Evolutionary conservation across 192 early-diverging fungal genomes (phyloP).

Genomic region (Geosiphon pyriformis): DNA sequence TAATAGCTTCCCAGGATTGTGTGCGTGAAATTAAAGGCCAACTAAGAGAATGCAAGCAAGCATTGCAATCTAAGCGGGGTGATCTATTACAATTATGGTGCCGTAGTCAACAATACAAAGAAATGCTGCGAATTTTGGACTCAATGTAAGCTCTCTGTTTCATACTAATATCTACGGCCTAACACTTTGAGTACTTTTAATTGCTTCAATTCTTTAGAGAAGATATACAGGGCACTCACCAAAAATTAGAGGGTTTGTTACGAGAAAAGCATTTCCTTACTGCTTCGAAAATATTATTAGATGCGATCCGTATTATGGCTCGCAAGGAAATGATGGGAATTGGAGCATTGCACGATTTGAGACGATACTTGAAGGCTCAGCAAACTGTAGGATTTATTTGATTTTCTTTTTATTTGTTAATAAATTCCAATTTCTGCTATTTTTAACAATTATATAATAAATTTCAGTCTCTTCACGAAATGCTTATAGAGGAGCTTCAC

Average conservation of each 20-base stretch:
- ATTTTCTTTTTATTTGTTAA: background rate
- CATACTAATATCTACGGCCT: background rate
- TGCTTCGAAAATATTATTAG: slow-evolving; percentile 59
- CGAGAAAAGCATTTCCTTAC: slow-evolving; percentile 66
- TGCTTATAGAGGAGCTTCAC: slow-evolving; percentile 70
- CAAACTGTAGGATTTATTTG: slow-evolving; percentile 34
- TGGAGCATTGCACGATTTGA: slow-evolving; percentile 63
- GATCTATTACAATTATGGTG: slow-evolving; percentile 65
- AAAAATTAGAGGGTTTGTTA: slow-evolving; percentile 52
- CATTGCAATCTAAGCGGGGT: slow-evolving; percentile 55
- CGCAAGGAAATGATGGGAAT: slow-evolving; percentile 62
- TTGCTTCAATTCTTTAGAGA: slow-evolving; percentile 37
- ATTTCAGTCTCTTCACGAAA: slow-evolving; percentile 51
- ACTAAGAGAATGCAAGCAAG: slow-evolving; percentile 58
- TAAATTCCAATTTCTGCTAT: background rate
- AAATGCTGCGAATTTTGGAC: slow-evolving; percentile 72
- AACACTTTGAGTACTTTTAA: background rate
- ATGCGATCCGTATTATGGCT: slow-evolving; percentile 55
- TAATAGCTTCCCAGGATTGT: slow-evolving; percentile 53
- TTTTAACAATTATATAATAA: too few species aligned
- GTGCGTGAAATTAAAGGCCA: slow-evolving; percentile 58
- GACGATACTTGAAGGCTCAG: slow-evolving; percentile 55
- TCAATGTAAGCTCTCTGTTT: slow-evolving; percentile 41
- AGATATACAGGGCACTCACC: slow-evolving; percentile 59
- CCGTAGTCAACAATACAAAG: slow-evolving; percentile 70